Conservation (phyloP, 176 grass and related monocot species). For the Pharus latifolius region DNA sequence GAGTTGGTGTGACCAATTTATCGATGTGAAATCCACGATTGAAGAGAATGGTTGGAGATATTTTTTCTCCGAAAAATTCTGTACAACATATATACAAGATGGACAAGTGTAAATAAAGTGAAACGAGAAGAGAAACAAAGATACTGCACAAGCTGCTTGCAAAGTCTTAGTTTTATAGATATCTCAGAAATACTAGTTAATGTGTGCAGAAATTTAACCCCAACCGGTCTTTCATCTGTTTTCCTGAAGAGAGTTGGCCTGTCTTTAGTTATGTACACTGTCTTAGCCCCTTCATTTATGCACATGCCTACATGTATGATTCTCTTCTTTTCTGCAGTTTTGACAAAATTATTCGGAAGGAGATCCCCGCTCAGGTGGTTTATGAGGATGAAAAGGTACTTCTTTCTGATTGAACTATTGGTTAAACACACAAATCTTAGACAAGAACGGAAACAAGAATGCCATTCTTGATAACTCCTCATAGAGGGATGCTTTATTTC, state of each 20-base stretch:
- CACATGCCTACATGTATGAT: neutral
- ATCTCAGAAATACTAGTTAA: neutral
- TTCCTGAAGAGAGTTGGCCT: neutral
- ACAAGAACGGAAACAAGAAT: no score
- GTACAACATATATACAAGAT: neutral
- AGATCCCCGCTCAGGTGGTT: slow-evolving; percentile 65
- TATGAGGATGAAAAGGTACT: slow-evolving; percentile 78
- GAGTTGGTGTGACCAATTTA: no score
- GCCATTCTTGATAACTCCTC: no score
- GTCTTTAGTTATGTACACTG: neutral
- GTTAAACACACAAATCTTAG: no score
- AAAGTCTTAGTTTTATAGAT: neutral
- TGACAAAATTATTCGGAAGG: slow-evolving; percentile 68
- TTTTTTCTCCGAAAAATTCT: neutral
- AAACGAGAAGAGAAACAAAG: neutral
- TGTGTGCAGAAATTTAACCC: neutral
- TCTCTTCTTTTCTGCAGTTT: slow-evolving; percentile 37
- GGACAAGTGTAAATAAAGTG: neutral
- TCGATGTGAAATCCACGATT: neutral
- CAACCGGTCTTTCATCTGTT: neutral
- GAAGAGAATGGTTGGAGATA: neutral
- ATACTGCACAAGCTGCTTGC: neutral
- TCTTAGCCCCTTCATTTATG: neutral
- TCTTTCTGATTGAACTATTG: neutral
- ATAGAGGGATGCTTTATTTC: no score